Percentiles rank a stretch among this genome's conserved stretches.
These are phyloP conservation scores for Tricholoma saponaceum DNA, from an alignment of 768 basidiomycete genomes.

Conservation along the genomic window DNA sequence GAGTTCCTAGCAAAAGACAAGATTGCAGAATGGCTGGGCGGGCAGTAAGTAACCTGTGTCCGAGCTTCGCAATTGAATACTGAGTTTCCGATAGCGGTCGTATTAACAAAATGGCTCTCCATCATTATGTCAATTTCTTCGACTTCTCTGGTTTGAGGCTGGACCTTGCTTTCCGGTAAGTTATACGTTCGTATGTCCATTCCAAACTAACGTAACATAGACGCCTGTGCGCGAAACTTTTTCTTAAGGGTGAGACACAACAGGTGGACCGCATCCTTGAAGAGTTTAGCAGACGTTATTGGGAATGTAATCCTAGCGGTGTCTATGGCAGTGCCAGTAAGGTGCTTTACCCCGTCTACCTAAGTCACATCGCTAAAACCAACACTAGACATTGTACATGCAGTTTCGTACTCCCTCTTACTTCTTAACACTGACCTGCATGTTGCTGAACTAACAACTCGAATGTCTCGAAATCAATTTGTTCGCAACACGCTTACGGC, in stretches of 20 bases:
- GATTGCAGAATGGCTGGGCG: constrained; percentile 95
- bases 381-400: constrained; percentile 82
- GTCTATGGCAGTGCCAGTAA: constrained; percentile 84
- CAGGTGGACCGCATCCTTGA: constrained; percentile 97
- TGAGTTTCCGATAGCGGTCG: constrained; percentile 46
- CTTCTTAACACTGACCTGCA: constrained; percentile 97
- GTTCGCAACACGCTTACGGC: constrained; percentile 87
- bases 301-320: constrained; percentile 80
- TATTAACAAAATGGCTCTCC: constrained; percentile 72
- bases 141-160: constrained; percentile 81
- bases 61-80: not conserved
- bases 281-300: constrained; percentile 86
- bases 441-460: constrained; percentile 81
- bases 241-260: constrained; percentile 93
- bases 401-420: constrained; percentile 87
- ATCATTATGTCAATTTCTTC: constrained; percentile 82
- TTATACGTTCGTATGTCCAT: not conserved
- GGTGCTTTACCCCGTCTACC: constrained; percentile 26
- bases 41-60: constrained; percentile 59
- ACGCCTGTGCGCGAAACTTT: constrained; percentile 86
- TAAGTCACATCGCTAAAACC: constrained; percentile 2
- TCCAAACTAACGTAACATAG: constrained; percentile 32
- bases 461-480: constrained; percentile 93
- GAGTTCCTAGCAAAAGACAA: constrained; percentile 82
- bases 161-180: constrained; percentile 86